phyloP scores from a whole-genome alignment of 1,139 yeast species.

The Yamadazyma oceani region DNA sequence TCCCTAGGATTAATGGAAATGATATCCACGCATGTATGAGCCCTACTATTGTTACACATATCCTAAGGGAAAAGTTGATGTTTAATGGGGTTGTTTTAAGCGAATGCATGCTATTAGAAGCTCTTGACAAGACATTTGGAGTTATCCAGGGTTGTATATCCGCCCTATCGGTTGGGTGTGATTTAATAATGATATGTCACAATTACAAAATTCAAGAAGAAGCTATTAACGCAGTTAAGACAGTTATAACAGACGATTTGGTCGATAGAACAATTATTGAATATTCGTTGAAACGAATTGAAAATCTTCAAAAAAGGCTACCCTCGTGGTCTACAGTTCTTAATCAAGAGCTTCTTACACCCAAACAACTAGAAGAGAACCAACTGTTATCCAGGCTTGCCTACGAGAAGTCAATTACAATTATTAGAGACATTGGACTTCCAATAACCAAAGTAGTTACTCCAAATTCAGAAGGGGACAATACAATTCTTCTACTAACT shows the following conservation, averaged over 20 bases:
- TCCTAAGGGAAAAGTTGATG: slow-evolving; percentile 1
- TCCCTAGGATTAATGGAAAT: slow-evolving; percentile 3
- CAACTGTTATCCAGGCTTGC: slow-evolving; percentile 1
- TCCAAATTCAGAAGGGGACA: background rate
- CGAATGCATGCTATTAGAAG: slow-evolving; percentile 3
- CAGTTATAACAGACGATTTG: slow-evolving; percentile 1
- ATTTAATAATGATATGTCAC: slow-evolving; percentile 3
- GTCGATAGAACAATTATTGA: slow-evolving; percentile 2
- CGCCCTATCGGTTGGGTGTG: slow-evolving; percentile 3
- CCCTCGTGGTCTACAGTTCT: slow-evolving; percentile 1
- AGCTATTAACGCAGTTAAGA: slow-evolving; percentile 1
- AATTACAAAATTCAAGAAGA: slow-evolving; percentile 3
- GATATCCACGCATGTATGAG: slow-evolving; percentile 5
- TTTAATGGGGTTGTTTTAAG: slow-evolving; percentile 3
- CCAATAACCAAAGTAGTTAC: background rate
- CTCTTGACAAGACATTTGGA: slow-evolving; percentile 3
- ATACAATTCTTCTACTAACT: background rate
- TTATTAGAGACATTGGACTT: background rate
- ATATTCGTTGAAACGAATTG: slow-evolving; percentile 1
- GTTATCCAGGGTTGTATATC: slow-evolving; percentile 4
- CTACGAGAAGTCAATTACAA: background rate
- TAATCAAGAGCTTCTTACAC: background rate
- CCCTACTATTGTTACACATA: slow-evolving; percentile 3
- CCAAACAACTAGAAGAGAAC: background rate
- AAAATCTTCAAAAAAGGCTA: background rate